Evolutionary conservation across 1,284 basidiomycete species (phyloP).

Genomic region (Albatrellus sp.): DNA sequence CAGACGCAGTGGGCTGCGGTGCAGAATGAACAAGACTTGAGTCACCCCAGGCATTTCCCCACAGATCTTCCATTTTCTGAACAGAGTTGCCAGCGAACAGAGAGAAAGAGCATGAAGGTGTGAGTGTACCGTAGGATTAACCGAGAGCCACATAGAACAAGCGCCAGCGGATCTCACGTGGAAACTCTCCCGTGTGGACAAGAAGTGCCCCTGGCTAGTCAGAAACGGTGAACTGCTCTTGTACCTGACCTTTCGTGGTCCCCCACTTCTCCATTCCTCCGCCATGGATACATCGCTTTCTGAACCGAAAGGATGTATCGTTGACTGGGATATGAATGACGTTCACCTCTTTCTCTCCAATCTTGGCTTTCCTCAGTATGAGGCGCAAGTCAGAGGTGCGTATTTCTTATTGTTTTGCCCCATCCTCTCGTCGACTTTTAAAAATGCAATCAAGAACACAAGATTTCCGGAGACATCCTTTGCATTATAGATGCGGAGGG

Average conservation of each 20-base stretch:
- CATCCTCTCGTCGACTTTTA: conserved; percentile 3
- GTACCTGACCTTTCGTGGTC: no score
- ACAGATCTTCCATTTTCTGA: conserved; percentile 48
- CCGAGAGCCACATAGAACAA: not conserved
- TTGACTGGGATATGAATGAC: conserved; percentile 75
- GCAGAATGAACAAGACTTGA: conserved; percentile 14
- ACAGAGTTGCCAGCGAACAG: conserved; percentile 1
- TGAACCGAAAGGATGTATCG: conserved; percentile 27
- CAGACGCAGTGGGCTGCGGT: conserved; percentile 8
- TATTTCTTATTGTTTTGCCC: conserved; percentile 6
- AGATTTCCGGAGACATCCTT: conserved; percentile 81
- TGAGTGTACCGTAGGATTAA: not conserved
- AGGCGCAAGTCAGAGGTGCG: conserved; percentile 53
- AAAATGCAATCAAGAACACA: conserved; percentile 52
- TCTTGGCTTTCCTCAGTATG: conserved; percentile 75
- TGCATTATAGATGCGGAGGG: conserved; percentile 71
- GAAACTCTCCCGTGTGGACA: no score
- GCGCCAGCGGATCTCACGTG: conserved; percentile 5
- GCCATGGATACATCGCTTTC: conserved; percentile 7
- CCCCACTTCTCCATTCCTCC: not conserved
- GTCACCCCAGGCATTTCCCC: conserved; percentile 54
- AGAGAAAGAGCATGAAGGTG: not conserved
- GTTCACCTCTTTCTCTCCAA: conserved; percentile 67
- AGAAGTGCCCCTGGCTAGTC: no score
- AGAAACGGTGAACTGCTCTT: no score